A percentile compares a stretch with the other conserved stretches of the same genome.
Evolutionary conservation across 2,329 filamentous ascomycete genomes (phyloP).

Genomic region (Pseudogymnoascus sp.): DNA sequence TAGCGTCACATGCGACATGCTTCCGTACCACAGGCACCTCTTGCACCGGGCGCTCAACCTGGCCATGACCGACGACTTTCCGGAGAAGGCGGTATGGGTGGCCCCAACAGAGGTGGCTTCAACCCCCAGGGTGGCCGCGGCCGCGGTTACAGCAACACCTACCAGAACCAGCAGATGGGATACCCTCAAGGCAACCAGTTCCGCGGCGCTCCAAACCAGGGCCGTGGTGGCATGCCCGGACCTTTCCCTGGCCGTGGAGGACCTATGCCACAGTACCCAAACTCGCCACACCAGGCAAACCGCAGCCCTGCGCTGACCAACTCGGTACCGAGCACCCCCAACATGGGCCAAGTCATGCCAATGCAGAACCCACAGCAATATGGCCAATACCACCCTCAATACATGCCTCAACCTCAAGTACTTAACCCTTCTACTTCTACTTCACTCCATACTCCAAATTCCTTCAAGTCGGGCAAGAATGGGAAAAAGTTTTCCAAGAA

Average conservation of each 20-base stretch:
- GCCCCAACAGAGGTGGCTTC: slow-evolving; percentile 50
- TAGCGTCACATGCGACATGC: slow-evolving; percentile 63
- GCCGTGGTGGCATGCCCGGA: slow-evolving; percentile 41
- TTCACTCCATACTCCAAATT: slow-evolving; percentile 17
- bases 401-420: slow-evolving; percentile 42
- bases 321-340: slow-evolving; percentile 60
- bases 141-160: slow-evolving; percentile 41
- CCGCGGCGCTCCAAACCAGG: slow-evolving; percentile 31
- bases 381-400: slow-evolving; percentile 33
- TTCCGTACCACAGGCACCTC: slow-evolving; percentile 53
- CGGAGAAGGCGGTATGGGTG: slow-evolving; percentile 61
- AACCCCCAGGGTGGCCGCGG: slow-evolving; percentile 39
- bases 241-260: slow-evolving; percentile 38
- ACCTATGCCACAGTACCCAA: slow-evolving; percentile 45
- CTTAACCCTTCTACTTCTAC: slow-evolving; percentile 36
- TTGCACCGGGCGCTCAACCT: slow-evolving; percentile 54
- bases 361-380: slow-evolving; percentile 47
- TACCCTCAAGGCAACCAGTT: slow-evolving; percentile 28
- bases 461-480: slow-evolving; percentile 11
- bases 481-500: slow-evolving; percentile 6
- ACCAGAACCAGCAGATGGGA: slow-evolving; percentile 41
- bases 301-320: slow-evolving; percentile 58
- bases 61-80: slow-evolving; percentile 80
- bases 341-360: slow-evolving; percentile 59
- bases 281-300: slow-evolving; percentile 57